Evolutionary conservation across 805 yeast genomes (phyloP), one percentile per base, ranked within the genome.

Genomic region (Candida taoyuanica): DNA sequence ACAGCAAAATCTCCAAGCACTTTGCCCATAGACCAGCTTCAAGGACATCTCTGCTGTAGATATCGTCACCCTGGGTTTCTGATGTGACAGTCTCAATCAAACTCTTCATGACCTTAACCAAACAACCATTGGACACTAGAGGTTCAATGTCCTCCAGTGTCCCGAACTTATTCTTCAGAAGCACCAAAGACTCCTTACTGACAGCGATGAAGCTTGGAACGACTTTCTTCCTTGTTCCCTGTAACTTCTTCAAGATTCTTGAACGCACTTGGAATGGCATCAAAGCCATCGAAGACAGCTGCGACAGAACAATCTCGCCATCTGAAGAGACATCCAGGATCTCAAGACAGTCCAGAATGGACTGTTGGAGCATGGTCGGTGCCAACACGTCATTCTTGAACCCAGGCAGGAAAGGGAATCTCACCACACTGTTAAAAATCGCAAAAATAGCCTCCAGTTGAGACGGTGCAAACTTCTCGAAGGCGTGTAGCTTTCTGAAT

Each of bases 381-480:
- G 71, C 73, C 15, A 59, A 52, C 29, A 67, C 63, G 54, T 87
- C 96, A 4, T 63, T 56, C 24, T 66, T 66, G 45, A 67, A 68
- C 21, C 67, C 75, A 7, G 87, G 83, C 26, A 86, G 64, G 11
- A 83, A 69, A 1, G 94, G 95, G 56, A 83, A 87, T 29, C 85
- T 64, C 1, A 84, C 75, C 40, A 87, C 76, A 13, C 78, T 67
- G 49, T 75, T 76, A 52, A 91, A 70, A 5, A 79, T 61, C n/a
- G 63, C 63, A 26, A 86, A 58, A n/a, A 83, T 65, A 17, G 58
- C 63, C 30, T 67, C 73, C n/a, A 77, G 64, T 16, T 63, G 62
- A 30, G 60, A 55, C 19, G 50, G 58, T 2, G 58, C 60, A 31
- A 46, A 46, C 18, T 48, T 31, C 0, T 64, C 48, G 17, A 78